These are phyloP conservation scores for Exidia glandulosa DNA, from an alignment of 768 basidiomycete species.

Conservation along the genomic window DNA sequence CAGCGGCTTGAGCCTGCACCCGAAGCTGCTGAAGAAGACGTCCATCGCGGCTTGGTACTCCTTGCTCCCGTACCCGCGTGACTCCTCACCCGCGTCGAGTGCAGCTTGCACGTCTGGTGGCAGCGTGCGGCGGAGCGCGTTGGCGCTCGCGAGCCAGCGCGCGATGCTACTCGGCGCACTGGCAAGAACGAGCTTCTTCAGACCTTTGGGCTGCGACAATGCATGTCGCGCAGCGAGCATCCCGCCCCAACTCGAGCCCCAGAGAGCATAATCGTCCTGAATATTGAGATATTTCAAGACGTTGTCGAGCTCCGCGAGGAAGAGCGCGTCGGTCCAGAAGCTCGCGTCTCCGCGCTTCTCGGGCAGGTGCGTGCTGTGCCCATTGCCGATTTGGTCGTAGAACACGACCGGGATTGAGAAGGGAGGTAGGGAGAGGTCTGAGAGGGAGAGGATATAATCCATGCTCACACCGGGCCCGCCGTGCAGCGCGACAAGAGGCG, in stretches of 20 bases:
- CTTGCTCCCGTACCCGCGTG: constrained; percentile 28
- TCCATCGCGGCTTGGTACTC: constrained; percentile 36
- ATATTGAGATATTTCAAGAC: constrained; percentile 35
- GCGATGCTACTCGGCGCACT: constrained; percentile 34
- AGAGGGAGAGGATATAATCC: constrained; percentile 29
- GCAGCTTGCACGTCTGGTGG: constrained; percentile 29
- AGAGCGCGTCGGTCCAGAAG: constrained; percentile 44
- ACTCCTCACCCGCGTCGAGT: constrained; percentile 35
- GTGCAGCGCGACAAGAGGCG: constrained; percentile 34
- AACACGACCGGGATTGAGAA: constrained; percentile 36
- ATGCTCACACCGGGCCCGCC: constrained; percentile 40
- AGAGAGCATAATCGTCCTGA: constrained; percentile 29
- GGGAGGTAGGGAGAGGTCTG: constrained; percentile 25
- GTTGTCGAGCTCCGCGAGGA: constrained; percentile 41
- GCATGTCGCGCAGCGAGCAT: constrained; percentile 38
- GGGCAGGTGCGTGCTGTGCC: constrained; percentile 31
- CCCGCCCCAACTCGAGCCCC: constrained; percentile 33
- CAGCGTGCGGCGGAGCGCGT: constrained; percentile 22
- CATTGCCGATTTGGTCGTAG: constrained; percentile 46
- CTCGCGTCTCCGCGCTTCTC: constrained; percentile 21
- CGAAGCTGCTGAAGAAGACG: constrained; percentile 30
- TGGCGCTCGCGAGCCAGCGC: constrained; percentile 29
- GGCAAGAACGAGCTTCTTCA: constrained; percentile 35
- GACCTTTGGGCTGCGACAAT: constrained; percentile 32
- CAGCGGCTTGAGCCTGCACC: constrained; percentile 35